Evolutionary conservation across 169 alveolate species (phyloP), one percentile per base, ranked within the genome.

Genomic region (Babesia ovis): DNA sequence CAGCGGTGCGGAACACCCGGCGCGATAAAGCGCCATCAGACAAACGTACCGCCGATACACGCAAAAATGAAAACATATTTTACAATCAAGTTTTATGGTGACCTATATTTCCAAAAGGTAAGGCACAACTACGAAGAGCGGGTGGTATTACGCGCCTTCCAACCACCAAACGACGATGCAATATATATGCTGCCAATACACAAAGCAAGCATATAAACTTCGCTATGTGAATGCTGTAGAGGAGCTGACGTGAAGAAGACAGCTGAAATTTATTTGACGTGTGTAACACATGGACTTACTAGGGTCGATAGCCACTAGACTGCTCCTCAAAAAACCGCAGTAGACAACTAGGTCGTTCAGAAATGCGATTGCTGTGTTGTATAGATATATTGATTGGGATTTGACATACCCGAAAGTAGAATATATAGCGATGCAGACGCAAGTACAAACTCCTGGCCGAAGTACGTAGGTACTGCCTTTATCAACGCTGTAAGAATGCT

Each of bases 371-470:
- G 81, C 87, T 79, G 68, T 37, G 23, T 1, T 12, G 25, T 5
- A 25, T n/a, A 2, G 32, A 5, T 20, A 6, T 5, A 12, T 23
- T 42, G 22, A 11, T 1, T 20, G n/a, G n/a, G n/a, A n/a, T n/a
- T n/a, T n/a, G n/a, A 11, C 27, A 16, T 51, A 79, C 87, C 87
- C 9, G 87, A 69, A 18, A 79, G 53, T 22, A 79, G 50, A 32
- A 79, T 69, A 41, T 79, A 79, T 22, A 72, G 53, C 64, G 81
- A 58, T 3, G 83, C 39, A 18, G 46, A 60, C 27, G 84, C 61
- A 18, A 79, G 39, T 18, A 79, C 83, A 16, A 75, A 51, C 22
- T 79, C 74, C 75, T 79, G 87, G 12, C 79, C 87, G 77, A 66
- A 79, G 57, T 32, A 58, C 27, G 87, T 79, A 14, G 87, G 87